Conservation (phyloP, 2,329 filamentous ascomycete genomes). For the Phaeoacremonium minimum region DNA sequence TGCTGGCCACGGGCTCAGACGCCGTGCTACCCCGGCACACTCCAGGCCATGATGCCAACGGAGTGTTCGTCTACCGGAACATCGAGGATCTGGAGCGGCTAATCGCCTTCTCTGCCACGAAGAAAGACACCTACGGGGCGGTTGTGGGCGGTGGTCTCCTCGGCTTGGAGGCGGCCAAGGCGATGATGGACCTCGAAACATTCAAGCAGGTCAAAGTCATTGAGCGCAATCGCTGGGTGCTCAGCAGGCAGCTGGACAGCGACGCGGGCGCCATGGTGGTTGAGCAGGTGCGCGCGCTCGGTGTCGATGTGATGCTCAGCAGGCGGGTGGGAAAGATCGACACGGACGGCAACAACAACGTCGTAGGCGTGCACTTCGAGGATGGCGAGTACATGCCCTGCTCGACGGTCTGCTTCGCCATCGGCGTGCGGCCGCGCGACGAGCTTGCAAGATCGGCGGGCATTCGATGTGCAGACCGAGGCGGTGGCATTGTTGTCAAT, state of each 20-base stretch:
- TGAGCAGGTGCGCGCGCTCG: constrained; percentile 73
- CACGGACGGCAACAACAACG: constrained; percentile 60
- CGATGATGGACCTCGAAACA: constrained; percentile 79
- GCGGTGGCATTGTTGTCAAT: constrained; percentile 72
- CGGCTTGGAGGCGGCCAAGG: constrained; percentile 84
- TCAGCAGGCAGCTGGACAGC: constrained; percentile 76
- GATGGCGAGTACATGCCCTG: constrained; percentile 75
- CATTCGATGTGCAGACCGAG: constrained; percentile 67
- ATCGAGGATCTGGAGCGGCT: constrained; percentile 76
- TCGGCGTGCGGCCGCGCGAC: constrained; percentile 78
- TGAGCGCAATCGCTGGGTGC: constrained; percentile 77
- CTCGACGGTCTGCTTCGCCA: constrained; percentile 82
- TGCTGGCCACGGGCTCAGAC: constrained; percentile 83
- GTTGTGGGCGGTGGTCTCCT: constrained; percentile 83
- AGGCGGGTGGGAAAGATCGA: constrained; percentile 72
- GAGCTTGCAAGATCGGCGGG: constrained; percentile 67
- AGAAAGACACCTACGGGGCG: constrained; percentile 64
- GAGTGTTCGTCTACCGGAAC: constrained; percentile 85
- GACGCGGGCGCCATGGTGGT: constrained; percentile 80
- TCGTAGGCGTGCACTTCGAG: constrained; percentile 73
- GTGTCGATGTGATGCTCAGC: constrained; percentile 74
- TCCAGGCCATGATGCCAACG: constrained; percentile 72
- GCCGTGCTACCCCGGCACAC: constrained; percentile 69
- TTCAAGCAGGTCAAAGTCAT: constrained; percentile 73
- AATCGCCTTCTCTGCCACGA: constrained; percentile 65